Evolutionary conservation across 31 red algal genomes (phyloP).

Genomic region (Pterothamnion heteromorphum): DNA sequence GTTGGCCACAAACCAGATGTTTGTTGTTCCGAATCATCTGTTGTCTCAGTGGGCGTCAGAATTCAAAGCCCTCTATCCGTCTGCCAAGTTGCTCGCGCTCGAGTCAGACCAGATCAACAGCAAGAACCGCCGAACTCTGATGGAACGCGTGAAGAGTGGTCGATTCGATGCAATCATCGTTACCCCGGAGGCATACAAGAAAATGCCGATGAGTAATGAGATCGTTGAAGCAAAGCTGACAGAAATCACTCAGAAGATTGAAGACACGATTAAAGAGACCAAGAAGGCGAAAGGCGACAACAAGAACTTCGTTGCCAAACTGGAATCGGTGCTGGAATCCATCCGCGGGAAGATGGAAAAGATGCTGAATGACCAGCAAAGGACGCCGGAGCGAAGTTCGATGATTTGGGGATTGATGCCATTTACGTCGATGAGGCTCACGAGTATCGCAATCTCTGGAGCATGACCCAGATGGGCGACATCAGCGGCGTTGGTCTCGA

Average conservation of each 20-base stretch:
- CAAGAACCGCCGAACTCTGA: background rate
- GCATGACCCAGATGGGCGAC: background rate
- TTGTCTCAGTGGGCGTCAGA: background rate
- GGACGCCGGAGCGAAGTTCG: background rate
- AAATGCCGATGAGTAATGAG: background rate
- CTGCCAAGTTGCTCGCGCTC: background rate
- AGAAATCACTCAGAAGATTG: background rate
- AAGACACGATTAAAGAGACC: background rate
- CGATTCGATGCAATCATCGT: background rate
- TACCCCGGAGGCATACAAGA: background rate
- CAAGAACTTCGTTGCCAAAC: background rate
- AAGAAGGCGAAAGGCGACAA: background rate
- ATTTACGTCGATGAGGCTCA: conserved; percentile 1
- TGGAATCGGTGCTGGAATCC: background rate
- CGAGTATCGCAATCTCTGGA: background rate
- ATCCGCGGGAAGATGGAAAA: background rate
- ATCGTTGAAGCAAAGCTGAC: background rate
- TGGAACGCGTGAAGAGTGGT: background rate
- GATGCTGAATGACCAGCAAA: background rate
- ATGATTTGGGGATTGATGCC: background rate
- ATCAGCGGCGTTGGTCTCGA: background rate
- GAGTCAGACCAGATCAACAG: background rate
- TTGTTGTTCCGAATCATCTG: conserved; percentile 9
- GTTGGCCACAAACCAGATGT: background rate
- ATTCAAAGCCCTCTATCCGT: background rate